phyloP scores from a whole-genome alignment of 1,139 yeast genomes.

The Geotrichum fermentans region DNA sequence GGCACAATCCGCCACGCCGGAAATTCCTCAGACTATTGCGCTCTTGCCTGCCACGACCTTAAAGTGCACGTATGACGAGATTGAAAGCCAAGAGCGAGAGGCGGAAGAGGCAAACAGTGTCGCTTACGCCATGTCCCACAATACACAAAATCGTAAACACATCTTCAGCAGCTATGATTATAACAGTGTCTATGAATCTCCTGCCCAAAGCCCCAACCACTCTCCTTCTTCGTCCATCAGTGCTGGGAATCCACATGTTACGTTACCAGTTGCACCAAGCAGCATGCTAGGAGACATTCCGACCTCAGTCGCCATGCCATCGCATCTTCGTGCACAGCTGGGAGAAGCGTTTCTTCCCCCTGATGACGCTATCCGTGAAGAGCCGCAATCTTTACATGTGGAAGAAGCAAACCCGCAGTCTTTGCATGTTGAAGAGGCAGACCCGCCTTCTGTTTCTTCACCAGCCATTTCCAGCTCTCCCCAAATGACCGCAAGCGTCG shows the following conservation, averaged over 20 bases:
- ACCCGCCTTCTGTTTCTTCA: constrained; percentile 15
- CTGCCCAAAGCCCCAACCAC: constrained; percentile 16
- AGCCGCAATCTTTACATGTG: constrained; percentile 4
- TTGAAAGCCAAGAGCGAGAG: constrained; percentile 53
- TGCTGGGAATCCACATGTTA: not conserved
- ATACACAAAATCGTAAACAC: constrained; percentile 69
- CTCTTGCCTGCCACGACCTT: constrained; percentile 75
- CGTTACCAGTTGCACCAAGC: constrained; percentile 3
- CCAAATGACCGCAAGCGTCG: constrained; percentile 25
- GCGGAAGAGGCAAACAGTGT: constrained; percentile 35
- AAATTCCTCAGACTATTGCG: constrained; percentile 50
- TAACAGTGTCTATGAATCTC: constrained; percentile 61
- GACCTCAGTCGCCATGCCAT: constrained; percentile 16
- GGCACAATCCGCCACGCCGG: constrained; percentile 5
- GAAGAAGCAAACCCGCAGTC: constrained; percentile 12
- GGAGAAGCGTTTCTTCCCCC: constrained; percentile 16
- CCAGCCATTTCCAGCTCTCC: constrained; percentile 17
- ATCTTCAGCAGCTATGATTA: constrained; percentile 75
- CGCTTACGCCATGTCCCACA: constrained; percentile 60
- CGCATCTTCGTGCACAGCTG: constrained; percentile 17
- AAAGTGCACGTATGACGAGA: constrained; percentile 70
- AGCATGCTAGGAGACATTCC: constrained; percentile 4
- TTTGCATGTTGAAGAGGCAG: constrained; percentile 10
- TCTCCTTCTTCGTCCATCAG: constrained; percentile 12
- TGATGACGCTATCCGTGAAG: constrained; percentile 6